Evolutionary conservation across 2,329 filamentous ascomycete genomes (phyloP), one percentile per base, ranked within the genome.

Genomic region (Diplodia intermedia): DNA sequence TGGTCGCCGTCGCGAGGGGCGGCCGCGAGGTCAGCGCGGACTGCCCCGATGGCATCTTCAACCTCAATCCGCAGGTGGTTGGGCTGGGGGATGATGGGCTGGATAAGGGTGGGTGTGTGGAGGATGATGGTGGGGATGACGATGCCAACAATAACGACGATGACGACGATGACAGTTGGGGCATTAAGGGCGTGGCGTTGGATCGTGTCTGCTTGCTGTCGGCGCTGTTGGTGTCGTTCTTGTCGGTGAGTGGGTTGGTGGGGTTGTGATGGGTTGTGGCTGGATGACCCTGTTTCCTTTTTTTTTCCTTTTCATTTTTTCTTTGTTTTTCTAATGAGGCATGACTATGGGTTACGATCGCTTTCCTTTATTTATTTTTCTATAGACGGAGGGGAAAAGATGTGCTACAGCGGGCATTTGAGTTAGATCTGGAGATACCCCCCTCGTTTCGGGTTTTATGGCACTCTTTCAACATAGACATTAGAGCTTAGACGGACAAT

Each of bases 11-110:
- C 4, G 60, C 60, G 29, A 23, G n/a, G 12, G 60, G 60, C 11
- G 47, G 60, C 4, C 3, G 47, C 18, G 31, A 52, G 9, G 43
- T 63, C 5, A 36, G 43, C 1, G 26, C 2, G 0, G 47, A 63
- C 12, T 63, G 60, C 3, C 60, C 60, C 2, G 60, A 63, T n/a
- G 60, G 60, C 5, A 63, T 63, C 9, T 63, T 38, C 47, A 63
- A 63, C 31, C 60, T 63, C 1, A 63, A 63, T 11, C 60, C 60
- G 4, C 60, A 63, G 60, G 29, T 63, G n/a, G 11, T 52, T 3
- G 38, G 11, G 29, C 9, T 47, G 43, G 29, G 2, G 9, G 60
- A 52, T 9, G 60, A 38, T 2, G 12, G 5, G 18, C 18, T 12
- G 18, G 54, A 23, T 15, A n/a, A 33, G 26, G 26, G 23, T 1